Conservation (phyloP, 2,329 filamentous ascomycete species). For the Ilyonectria mors-panacis region DNA sequence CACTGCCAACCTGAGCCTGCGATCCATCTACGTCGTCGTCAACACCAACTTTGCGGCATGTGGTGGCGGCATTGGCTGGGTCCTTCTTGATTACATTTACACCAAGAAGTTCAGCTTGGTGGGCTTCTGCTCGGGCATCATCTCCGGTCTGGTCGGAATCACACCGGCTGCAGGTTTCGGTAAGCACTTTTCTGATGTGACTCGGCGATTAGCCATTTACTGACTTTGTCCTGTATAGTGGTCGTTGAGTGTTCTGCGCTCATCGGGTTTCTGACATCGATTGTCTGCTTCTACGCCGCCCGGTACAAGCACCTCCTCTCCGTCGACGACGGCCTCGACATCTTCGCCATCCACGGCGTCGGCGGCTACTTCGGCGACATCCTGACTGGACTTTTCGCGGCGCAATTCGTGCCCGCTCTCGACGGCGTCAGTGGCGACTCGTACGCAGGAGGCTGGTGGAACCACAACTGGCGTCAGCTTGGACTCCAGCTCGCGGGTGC, state of each 20-base stretch:
- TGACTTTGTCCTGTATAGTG: conserved; percentile 46
- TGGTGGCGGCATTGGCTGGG: conserved; percentile 68
- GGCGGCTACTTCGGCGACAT: conserved; percentile 72
- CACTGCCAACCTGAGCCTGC: conserved; percentile 66
- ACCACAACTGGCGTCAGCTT: conserved; percentile 68
- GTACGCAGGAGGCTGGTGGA: conserved; percentile 65
- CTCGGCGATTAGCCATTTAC: neutral
- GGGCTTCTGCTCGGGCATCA: conserved; percentile 64
- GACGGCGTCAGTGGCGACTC: conserved; percentile 62
- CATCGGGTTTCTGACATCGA: conserved; percentile 66
- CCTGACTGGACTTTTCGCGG: conserved; percentile 71
- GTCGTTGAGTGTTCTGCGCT: conserved; percentile 67
- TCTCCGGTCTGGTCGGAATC: conserved; percentile 70
- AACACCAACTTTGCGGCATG: conserved; percentile 73
- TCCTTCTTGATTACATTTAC: conserved; percentile 66
- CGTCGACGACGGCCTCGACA: conserved; percentile 72
- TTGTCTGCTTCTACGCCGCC: conserved; percentile 62
- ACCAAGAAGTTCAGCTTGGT: conserved; percentile 50
- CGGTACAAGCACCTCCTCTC: conserved; percentile 66
- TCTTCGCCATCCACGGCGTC: conserved; percentile 72
- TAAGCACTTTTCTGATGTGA: conserved; percentile 4
- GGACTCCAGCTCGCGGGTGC: conserved; percentile 71
- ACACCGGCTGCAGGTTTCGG: conserved; percentile 70
- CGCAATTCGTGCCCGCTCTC: conserved; percentile 63
- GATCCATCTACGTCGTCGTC: conserved; percentile 69